phyloP scores from a whole-genome alignment of 805 yeast genomes.

The Ogataea zsoltii region DNA sequence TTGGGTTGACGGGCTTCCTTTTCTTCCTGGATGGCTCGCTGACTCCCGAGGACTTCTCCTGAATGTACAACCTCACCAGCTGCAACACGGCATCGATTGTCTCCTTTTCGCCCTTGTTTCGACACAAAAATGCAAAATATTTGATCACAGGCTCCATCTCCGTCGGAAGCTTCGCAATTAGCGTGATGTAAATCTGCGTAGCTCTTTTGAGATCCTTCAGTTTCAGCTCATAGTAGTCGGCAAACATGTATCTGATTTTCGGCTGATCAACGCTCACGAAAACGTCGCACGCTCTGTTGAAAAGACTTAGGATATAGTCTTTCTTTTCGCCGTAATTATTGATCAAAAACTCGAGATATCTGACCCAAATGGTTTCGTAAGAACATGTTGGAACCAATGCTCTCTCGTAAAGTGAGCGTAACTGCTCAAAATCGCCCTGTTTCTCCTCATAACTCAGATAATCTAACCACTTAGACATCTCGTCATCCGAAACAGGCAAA shows the following conservation, averaged over 20 bases:
- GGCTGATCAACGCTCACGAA: constrained; percentile 34
- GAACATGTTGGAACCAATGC: constrained; percentile 68
- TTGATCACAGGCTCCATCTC: constrained; percentile 18
- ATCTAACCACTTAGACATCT: constrained; percentile 54
- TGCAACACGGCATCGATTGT: constrained; percentile 16
- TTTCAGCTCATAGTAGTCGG: constrained; percentile 26
- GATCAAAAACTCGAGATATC: constrained; percentile 57
- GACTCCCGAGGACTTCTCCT: constrained; percentile 6
- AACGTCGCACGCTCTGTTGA: constrained; percentile 49
- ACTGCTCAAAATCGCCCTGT: constrained; percentile 30
- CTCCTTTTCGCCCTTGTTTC: constrained; percentile 9
- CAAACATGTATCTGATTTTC: constrained; percentile 32
- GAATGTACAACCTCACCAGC: constrained; percentile 17
- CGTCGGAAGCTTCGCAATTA: constrained; percentile 16
- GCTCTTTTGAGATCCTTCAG: constrained; percentile 22
- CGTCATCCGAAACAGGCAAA: constrained; percentile 42
- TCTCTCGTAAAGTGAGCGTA: constrained; percentile 63
- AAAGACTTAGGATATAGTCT: constrained; percentile 36
- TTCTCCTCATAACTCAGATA: constrained; percentile 56
- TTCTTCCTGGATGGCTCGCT: constrained; percentile 11
- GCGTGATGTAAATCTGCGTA: constrained; percentile 19
- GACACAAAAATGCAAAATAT: constrained; percentile 18
- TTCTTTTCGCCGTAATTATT: constrained; percentile 34
- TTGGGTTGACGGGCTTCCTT: not conserved
- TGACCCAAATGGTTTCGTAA: constrained; percentile 65